Conservation (phyloP, 805 yeast genomes). For the Schizosaccharomyces octosporus region DNA sequence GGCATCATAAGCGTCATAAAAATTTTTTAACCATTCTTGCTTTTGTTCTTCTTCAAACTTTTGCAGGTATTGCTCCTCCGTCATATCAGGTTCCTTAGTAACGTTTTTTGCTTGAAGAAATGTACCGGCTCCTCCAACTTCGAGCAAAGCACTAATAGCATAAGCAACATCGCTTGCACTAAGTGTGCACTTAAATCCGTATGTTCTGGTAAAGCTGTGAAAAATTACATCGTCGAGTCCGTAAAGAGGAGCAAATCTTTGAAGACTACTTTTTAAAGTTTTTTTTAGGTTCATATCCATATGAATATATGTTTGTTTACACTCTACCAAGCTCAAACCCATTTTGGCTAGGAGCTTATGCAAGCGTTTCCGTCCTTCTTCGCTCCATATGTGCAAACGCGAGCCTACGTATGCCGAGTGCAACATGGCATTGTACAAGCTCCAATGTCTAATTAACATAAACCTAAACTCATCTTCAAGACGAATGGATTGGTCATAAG, state of each 20-base stretch:
- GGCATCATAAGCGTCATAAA: conserved; percentile 48
- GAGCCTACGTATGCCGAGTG: conserved; percentile 84
- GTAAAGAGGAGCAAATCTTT: conserved; percentile 42
- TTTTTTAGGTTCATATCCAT: conserved; percentile 61
- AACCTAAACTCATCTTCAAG: conserved; percentile 68
- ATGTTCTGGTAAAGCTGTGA: conserved; percentile 67
- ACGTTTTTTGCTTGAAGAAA: conserved; percentile 10
- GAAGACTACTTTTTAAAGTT: conserved; percentile 42
- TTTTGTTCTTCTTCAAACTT: conserved; percentile 1
- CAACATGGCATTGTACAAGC: conserved; percentile 67
- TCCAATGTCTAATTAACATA: conserved; percentile 77
- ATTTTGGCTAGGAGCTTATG: conserved; percentile 85
- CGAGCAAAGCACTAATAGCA: conserved; percentile 61
- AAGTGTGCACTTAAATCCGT: conserved; percentile 66
- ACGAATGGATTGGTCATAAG: conserved; percentile 20
- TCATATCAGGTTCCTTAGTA: conserved; percentile 8
- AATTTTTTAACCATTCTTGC: conserved; percentile 46
- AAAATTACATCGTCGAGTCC: conserved; percentile 63
- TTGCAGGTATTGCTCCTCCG: conserved; percentile 1
- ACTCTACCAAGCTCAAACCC: conserved; percentile 79
- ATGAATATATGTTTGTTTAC: conserved; percentile 79
- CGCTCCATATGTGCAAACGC: conserved; percentile 68
- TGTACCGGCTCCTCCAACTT: conserved; percentile 14
- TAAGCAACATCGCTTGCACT: conserved; percentile 89
- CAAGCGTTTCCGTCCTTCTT: conserved; percentile 62